Evolutionary conservation across 129 eudicot genomes (phyloP).

Genomic region (Pittosporum tobira): DNA sequence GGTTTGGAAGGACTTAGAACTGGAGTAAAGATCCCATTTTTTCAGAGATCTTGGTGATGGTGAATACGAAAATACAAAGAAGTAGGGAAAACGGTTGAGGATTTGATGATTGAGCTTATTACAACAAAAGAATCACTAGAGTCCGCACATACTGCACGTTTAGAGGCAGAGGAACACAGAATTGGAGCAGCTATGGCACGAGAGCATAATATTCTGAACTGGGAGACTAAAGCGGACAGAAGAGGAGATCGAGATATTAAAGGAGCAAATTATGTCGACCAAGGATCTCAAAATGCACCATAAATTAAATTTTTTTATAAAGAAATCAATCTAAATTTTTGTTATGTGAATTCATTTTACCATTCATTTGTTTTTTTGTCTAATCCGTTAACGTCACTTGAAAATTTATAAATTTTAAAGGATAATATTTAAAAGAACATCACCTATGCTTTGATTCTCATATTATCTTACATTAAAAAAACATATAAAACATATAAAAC

Average conservation of each 20-base stretch:
- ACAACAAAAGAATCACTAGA: slow-evolving; percentile 72
- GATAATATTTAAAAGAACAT: too few species aligned
- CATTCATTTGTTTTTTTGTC: too few species aligned
- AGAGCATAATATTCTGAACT: slow-evolving; percentile 59
- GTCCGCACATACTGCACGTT: slow-evolving; percentile 80
- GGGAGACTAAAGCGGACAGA: slow-evolving; percentile 74
- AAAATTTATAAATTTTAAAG: too few species aligned
- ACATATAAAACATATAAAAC: too few species aligned
- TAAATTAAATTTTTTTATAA: too few species aligned
- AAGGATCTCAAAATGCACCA: slow-evolving; percentile 63
- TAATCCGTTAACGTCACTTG: too few species aligned
- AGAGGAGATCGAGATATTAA: slow-evolving; percentile 52
- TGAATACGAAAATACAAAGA: slow-evolving; percentile 63
- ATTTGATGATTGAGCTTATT: slow-evolving; percentile 69
- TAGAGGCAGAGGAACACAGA: slow-evolving; percentile 92
- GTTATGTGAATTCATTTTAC: too few species aligned
- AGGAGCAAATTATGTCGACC: slow-evolving; percentile 32
- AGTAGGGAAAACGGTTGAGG: slow-evolving; percentile 76
- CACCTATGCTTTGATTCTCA: too few species aligned
- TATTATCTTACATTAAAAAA: too few species aligned
- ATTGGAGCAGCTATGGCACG: slow-evolving; percentile 69
- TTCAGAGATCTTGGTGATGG: slow-evolving; percentile 48
- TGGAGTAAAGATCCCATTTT: slow-evolving; percentile 40
- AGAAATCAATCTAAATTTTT: too few species aligned
- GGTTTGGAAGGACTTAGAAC: slow-evolving; percentile 39